Base-by-base conservation (phyloP, 2,329 filamentous ascomycete species). In the Xylariaceae sp. region DNA sequence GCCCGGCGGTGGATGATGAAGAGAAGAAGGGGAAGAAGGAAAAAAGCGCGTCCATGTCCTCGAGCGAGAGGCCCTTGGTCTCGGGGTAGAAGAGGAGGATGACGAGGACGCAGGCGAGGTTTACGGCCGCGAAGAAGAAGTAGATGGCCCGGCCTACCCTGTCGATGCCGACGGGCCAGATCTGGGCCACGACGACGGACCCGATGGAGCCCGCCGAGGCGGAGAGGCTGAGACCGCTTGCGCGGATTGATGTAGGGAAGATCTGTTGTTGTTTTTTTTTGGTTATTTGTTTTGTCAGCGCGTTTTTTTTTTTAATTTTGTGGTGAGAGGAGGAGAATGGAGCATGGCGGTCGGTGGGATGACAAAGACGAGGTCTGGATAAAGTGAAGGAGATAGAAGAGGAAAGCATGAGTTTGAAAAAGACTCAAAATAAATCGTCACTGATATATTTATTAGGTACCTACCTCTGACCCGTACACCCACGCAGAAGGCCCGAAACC, bases 381-480 rank as follows among this genome's bases (percentile, higher is more conserved):
- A 28, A 9, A n/a, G 26, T n/a, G 16, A 28, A 31, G 4, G 11
- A 5, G 31, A 18, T 3, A 14, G 11, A 31, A 26, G 21, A 21
- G 19, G 9, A n/a, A n/a, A n/a, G n/a, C n/a, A n/a, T n/a, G n/a
- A n/a, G n/a, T n/a, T 26, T 12, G 12, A 26, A 12, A 26, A 26
- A 12, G 12, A 26, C 23, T 8, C 23, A 26, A 12, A 12, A 7
- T 26, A 7, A 7, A 12, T 26, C 23, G 23, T 9, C 5, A 34
- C 23, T 8, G 23, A 8, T 26, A 26, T 2, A 18, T 17, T 29
- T 44, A n/a, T n/a, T n/a, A n/a, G n/a, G n/a, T n/a, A n/a, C n/a
- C n/a, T n/a, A 74, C 71, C 60, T 79, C 74, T 0, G 73, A 68
- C n/a, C 71, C 71, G 44, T 78, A 78, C 0, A 78, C 71, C 74